Evolutionary conservation across 345 rosid species (phyloP).

Genomic region (Leavenworthia alabamica): DNA sequence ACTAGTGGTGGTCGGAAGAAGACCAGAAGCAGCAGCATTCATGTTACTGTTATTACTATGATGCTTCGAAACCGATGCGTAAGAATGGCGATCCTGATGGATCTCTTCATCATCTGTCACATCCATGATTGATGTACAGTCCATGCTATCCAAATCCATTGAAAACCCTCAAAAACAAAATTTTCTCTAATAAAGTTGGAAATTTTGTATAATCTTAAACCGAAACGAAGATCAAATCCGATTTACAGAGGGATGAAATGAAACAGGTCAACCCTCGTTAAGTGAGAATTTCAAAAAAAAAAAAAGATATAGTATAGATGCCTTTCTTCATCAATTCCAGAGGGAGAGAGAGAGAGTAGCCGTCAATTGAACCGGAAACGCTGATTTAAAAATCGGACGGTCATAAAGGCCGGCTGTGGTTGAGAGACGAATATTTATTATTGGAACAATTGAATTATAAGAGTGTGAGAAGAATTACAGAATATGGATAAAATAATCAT

Average conservation of each 20-base stretch:
- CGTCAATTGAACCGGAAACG: constrained; percentile 29
- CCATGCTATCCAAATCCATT: constrained; percentile 75
- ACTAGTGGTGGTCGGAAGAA: constrained; percentile 66
- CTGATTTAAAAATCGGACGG: constrained; percentile 24
- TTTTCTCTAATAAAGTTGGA: background rate
- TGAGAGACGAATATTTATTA: constrained; percentile 16
- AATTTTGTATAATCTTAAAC: background rate
- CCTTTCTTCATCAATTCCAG: constrained; percentile 24
- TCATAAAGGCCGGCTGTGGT: constrained; percentile 11
- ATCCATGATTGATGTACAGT: constrained; percentile 68
- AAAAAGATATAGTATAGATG: too few relatives aligned
- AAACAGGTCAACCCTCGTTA: constrained; percentile 30
- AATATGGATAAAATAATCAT: constrained; percentile 1
- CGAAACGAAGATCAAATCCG: constrained; percentile 9
- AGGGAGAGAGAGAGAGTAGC: constrained; percentile 18
- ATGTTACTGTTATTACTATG: constrained; percentile 34
- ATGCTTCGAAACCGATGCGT: constrained; percentile 51
- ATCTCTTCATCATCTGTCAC: constrained; percentile 80
- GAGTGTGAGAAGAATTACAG: constrained; percentile 9
- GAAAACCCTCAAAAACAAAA: background rate
- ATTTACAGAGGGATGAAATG: background rate
- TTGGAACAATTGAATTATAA: background rate
- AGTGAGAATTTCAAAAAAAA: constrained; percentile 20
- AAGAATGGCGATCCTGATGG: constrained; percentile 50
- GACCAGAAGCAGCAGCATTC: constrained; percentile 37